phyloP scores from a whole-genome alignment of 1,284 basidiomycete species.

The Sporisorium sorghi region DNA sequence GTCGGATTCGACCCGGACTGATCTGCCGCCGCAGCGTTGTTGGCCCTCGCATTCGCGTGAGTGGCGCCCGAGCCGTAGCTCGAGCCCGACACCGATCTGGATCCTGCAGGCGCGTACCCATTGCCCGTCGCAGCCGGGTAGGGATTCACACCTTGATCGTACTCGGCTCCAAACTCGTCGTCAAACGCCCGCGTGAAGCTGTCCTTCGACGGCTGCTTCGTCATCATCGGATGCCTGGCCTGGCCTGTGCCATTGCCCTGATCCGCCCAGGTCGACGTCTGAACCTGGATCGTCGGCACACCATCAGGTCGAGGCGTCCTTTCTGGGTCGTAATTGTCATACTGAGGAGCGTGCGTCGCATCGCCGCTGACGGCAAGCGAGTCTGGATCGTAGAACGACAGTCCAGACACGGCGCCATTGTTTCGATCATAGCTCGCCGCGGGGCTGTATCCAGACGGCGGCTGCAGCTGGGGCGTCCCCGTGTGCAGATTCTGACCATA shows the following conservation, averaged over 20 bases:
- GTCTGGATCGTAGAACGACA: constrained; percentile 56
- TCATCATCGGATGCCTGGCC: constrained; percentile 15
- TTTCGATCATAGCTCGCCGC: constrained; percentile 27
- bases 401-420: constrained; percentile 40
- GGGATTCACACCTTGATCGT: constrained; percentile 15
- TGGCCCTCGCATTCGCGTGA: constrained; percentile 9
- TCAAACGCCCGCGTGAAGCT: constrained; percentile 50
- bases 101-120: constrained; percentile 25
- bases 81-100: constrained; percentile 23
- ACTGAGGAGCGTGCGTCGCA: constrained; percentile 10
- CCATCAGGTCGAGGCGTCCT: constrained; percentile 14
- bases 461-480: constrained; percentile 16
- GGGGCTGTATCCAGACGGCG: constrained; percentile 12
- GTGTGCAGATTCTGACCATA: constrained; percentile 14
- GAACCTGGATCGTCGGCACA: constrained; percentile 32
- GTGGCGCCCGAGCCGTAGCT: constrained; percentile 25
- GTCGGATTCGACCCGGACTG: constrained; percentile 8
- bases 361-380: constrained; percentile 21
- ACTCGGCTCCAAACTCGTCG: constrained; percentile 46
- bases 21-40: not conserved
- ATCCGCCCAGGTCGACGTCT: constrained; percentile 10
- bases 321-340: constrained; percentile 10
- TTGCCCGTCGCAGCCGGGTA: constrained; percentile 32
- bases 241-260: no score
- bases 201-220: constrained; percentile 39